Evolutionary conservation across 441 rosid species (phyloP), one percentile per base, ranked within the genome.

Genomic region (Populus tomentosa): DNA sequence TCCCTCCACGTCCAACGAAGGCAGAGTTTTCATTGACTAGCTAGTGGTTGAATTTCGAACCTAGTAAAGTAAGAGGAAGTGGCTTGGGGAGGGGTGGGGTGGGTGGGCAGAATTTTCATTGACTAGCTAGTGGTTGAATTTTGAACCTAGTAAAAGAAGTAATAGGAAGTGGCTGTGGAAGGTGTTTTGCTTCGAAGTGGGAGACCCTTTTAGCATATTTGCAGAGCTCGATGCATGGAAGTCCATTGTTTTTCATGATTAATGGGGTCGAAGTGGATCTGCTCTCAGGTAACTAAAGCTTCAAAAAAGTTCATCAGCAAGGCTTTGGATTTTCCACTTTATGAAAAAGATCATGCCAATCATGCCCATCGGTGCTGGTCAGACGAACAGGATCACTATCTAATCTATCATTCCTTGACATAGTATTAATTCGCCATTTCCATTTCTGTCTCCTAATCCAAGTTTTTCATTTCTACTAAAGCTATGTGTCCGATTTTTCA

Each of bases 151-250:
- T 33, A 9, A 65, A 65, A 56, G 42, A n/a, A 11, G 16, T 6
- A 30, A 8, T 30, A 67, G 16, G 73, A 32, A 33, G 11, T 23
- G 40, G 32, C 2, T 30, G 32, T 24, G 28, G 63, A 24, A 1
- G 40, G 24, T 6, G 4, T 16, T 13, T 63, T 10, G 65, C 63
- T 24, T 38, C 32, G 6, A 3, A 35, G 30, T 68, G 78, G 66
- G n/a, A 32, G n/a, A 68, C 69, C 10, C 71, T 63, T 80, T 71
- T 69, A 18, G 35, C 26, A 18, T 40, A 20, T 26, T 74, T 66
- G 80, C 80, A 84, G 42, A 83, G 85, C 85, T 86, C 84, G 84
- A 86, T 84, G 87, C 86, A 78, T 83, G 85, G 80, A 74, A 82
- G 75, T 68, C 82, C 82, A 77, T 73, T 78, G 28, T 30, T 72